Percentiles rank a stretch among this genome's conserved stretches.
Conservation (phyloP, 768 basidiomycete species). For the Artomyces pyxidatus region DNA sequence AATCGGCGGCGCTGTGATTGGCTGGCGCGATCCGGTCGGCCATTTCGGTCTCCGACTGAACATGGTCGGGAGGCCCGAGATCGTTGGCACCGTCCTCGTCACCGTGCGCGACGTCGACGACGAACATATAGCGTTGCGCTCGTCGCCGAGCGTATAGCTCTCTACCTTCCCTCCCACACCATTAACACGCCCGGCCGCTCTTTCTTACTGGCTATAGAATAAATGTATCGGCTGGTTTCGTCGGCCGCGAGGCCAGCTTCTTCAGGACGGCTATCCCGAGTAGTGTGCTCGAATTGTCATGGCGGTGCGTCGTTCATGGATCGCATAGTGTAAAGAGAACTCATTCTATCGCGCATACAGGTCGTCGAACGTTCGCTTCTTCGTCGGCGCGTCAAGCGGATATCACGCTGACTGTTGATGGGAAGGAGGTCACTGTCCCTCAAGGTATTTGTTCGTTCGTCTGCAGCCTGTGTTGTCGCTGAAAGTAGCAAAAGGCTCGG, state of each 20-base stretch:
- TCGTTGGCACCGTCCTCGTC: constrained; percentile 10
- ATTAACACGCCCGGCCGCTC: not conserved
- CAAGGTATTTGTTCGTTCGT: constrained; percentile 57
- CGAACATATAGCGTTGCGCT: constrained; percentile 1
- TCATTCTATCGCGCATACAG: constrained; percentile 20
- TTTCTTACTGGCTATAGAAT: constrained; percentile 6
- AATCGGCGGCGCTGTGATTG: constrained; percentile 5
- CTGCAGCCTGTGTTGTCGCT: not conserved
- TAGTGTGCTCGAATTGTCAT: constrained; percentile 23
- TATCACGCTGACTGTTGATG: constrained; percentile 91
- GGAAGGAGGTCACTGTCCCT: constrained; percentile 94
- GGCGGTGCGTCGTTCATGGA: constrained; percentile 2
- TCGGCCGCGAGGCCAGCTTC: constrained; percentile 44
- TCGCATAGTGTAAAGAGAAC: not conserved
- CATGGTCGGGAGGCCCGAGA: constrained; percentile 6
- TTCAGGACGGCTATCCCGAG: constrained; percentile 64
- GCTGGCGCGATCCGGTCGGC: not conserved
- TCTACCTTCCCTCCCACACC: not conserved
- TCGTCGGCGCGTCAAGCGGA: constrained; percentile 62
- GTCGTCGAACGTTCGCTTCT: constrained; percentile 55
- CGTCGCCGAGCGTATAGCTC: constrained; percentile 4
- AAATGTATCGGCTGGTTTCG: constrained; percentile 73
- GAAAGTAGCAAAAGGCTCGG: constrained; percentile 51
- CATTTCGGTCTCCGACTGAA: constrained; percentile 12
- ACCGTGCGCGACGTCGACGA: constrained; percentile 14